phyloP scores from a whole-genome alignment of 1,139 yeast genomes.

The Yamadazyma songkhlaensis region DNA sequence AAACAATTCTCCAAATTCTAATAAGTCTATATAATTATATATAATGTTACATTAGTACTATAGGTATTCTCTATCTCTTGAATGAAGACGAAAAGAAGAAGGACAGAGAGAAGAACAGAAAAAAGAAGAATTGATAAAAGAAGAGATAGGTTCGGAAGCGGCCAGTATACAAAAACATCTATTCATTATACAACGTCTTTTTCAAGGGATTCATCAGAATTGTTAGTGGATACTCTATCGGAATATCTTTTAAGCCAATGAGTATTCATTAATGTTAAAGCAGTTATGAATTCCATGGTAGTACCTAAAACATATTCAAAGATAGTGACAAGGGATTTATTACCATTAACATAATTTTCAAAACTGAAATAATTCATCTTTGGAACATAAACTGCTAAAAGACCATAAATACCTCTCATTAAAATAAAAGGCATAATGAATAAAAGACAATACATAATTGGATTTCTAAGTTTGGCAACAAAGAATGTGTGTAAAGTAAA shows the following conservation, averaged over 20 bases:
- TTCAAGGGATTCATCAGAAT: background rate
- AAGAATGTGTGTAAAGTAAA: slow-evolving; percentile 20
- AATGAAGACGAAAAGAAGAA: too few relatives aligned
- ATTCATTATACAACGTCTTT: slow-evolving; percentile 3
- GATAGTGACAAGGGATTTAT: slow-evolving; percentile 18
- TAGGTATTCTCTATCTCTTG: too few relatives aligned
- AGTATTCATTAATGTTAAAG: background rate
- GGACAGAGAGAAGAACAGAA: too few relatives aligned
- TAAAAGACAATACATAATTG: slow-evolving; percentile 12
- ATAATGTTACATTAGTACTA: slow-evolving; percentile 18
- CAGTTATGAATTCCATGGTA: slow-evolving; percentile 28
- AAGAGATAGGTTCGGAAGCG: too few relatives aligned
- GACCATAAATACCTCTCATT: slow-evolving; percentile 31
- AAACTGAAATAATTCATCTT: slow-evolving; percentile 29
- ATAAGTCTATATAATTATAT: slow-evolving; percentile 43
- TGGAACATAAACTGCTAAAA: slow-evolving; percentile 25
- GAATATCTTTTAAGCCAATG: slow-evolving; percentile 9
- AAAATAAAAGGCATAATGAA: slow-evolving; percentile 22
- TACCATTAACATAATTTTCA: slow-evolving; percentile 21
- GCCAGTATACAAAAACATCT: too few relatives aligned
- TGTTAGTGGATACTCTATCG: background rate
- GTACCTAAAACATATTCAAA: slow-evolving; percentile 35
- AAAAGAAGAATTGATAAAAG: too few relatives aligned
- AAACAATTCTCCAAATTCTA: slow-evolving; percentile 97
- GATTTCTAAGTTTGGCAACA: slow-evolving; percentile 17